Base-by-base conservation (phyloP, 768 basidiomycete species). In the Glaciozyma antarctica region DNA sequence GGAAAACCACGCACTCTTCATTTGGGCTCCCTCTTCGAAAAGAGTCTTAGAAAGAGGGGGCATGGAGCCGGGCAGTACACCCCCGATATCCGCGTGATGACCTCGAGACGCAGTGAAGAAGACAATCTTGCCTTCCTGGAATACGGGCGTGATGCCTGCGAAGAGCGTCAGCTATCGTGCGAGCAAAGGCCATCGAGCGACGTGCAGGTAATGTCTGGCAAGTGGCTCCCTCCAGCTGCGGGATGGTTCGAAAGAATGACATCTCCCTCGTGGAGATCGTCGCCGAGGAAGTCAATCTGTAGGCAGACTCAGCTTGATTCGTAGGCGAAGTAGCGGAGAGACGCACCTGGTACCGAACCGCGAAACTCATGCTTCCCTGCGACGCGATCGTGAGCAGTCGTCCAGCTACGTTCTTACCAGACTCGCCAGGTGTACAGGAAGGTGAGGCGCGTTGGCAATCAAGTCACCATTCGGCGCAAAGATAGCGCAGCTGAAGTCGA, bases 241-340 rank as follows among this genome's bases (percentile, higher is more conserved):
- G 90, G 90, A 15, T 87, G 88, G 78, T 93, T 97, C 60, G 90
- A 88, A 85, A 95, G 87, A 59, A 95, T 77, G 12, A 94, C 91
- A 75, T 97, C 93, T 13, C 93, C 93, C 71, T 88, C 87, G 78
- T 88, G 85, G 63, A 95, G 79, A 10, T 79, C 78, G 61, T 82
- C 81, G 45, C 58, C 67, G 54, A 65, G 68, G 60, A 66, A 49
- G 47, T 61, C 62, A 60, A 65, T 62, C 82, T 85, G 24, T 5
- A 32, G 32, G 32, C 32, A 32, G 32, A 32, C 32, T 32, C 32
- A 32, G 32, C 32, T 32, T 32, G 5, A 9, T 32, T 9, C 32
- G 32, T 32, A 5, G 5, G 9, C 32, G 5, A 58, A 60, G 54
- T 57, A 32, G 44, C 45, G 60, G n/a, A 66, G 41, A n/a, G 47